These are phyloP conservation scores for Calonectria henricotiae DNA, from an alignment of 2,329 filamentous ascomycete genomes.

Conservation along the genomic window DNA sequence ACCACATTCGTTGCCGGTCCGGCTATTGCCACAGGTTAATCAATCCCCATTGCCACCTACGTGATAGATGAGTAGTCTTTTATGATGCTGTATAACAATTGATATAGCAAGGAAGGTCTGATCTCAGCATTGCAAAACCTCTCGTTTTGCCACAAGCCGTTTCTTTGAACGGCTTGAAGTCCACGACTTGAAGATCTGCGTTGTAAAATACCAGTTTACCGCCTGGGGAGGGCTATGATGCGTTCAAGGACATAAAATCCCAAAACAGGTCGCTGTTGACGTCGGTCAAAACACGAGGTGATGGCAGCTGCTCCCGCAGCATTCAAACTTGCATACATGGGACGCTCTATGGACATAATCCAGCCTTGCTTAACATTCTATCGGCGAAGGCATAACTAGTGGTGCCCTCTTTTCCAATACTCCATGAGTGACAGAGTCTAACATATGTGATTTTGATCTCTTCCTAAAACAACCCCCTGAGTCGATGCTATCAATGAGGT, in stretches of 20 bases:
- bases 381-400: conserved; percentile 3
- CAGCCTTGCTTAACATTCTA: conserved; percentile 6
- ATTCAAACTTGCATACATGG: conserved; percentile 11
- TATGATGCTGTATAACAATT: background rate
- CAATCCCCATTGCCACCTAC: background rate
- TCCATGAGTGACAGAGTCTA: background rate
- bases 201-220: conserved; percentile 5
- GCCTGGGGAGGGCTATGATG: conserved; percentile 9
- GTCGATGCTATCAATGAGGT: background rate
- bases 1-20: conserved; percentile 2
- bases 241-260: conserved; percentile 3
- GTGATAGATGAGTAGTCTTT: background rate
- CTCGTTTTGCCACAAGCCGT: background rate
- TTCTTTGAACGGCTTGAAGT: background rate
- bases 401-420: conserved; percentile 3
- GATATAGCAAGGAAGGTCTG: background rate
- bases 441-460: conserved; percentile 12
- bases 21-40: background rate
- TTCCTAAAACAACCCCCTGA: background rate
- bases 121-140: background rate
- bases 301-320: conserved; percentile 2
- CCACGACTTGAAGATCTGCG: background rate
- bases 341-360: background rate
- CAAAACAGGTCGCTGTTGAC: conserved; percentile 18
- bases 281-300: conserved; percentile 6